phyloP scores from a whole-genome alignment of 148 eudicot genomes.

The Fagopyrum tataricum region DNA sequence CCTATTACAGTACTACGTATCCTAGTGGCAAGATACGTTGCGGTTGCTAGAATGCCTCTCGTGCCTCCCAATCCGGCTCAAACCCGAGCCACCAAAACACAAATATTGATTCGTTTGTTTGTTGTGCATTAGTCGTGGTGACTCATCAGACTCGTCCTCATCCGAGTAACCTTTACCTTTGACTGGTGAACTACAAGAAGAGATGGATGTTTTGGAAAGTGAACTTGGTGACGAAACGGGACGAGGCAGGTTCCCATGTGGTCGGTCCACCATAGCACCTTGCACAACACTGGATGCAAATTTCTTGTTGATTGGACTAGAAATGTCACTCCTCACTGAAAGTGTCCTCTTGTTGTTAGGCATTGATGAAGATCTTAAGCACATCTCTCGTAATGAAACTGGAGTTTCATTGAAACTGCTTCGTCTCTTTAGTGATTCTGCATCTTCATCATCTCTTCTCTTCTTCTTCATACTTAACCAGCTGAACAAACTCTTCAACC shows the following conservation, averaged over 20 bases:
- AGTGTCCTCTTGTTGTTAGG: conserved; percentile 65
- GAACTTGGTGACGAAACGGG: conserved; percentile 49
- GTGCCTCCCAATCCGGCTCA: conserved; percentile 6
- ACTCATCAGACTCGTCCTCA: conserved; percentile 27
- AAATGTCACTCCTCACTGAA: conserved; percentile 58
- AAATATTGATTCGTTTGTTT: conserved; percentile 38
- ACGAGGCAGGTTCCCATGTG: conserved; percentile 22
- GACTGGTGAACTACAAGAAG: conserved; percentile 44
- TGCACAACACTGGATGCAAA: conserved; percentile 56
- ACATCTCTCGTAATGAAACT: conserved; percentile 54
- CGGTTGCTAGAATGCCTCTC: neutral
- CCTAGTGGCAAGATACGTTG: neutral
- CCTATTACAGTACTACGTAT: neutral
- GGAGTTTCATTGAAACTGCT: conserved; percentile 41
- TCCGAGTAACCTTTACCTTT: conserved; percentile 41
- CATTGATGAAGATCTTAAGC: conserved; percentile 36
- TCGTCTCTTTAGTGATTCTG: conserved; percentile 18
- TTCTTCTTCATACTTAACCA: conserved; percentile 51
- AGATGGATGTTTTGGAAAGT: conserved; percentile 43
- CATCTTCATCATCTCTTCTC: conserved; percentile 27
- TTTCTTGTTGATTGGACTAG: conserved; percentile 71
- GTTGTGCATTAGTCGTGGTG: conserved; percentile 21
- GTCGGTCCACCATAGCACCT: conserved; percentile 49
- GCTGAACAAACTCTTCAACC: conserved; percentile 50
- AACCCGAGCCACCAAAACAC: conserved; percentile 55